These are phyloP conservation scores for Chenopodium berlandieri DNA, from an alignment of 148 eudicot genomes.

Conservation along the genomic window DNA sequence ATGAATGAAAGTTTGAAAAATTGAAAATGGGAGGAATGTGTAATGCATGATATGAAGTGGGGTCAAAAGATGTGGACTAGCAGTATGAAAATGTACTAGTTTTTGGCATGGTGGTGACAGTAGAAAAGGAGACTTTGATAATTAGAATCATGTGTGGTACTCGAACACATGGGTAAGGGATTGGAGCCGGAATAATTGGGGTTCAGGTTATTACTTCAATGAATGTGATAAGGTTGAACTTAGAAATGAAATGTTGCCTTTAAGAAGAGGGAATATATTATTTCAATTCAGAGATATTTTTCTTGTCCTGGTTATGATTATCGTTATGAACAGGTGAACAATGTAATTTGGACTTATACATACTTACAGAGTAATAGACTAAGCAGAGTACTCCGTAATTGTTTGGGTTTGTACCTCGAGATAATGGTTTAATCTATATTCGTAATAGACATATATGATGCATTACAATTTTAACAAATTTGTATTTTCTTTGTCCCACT, in stretches of 20 bases:
- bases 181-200: neutral
- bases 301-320: too few relatives aligned
- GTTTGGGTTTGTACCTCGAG: too few relatives aligned
- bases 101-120: neutral
- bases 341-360: too few relatives aligned
- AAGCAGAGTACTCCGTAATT: too few relatives aligned
- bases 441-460: too few relatives aligned
- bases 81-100: neutral
- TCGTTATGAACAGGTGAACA: too few relatives aligned
- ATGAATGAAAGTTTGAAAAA: neutral
- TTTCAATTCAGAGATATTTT: too few relatives aligned
- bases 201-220: neutral
- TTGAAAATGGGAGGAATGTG: neutral
- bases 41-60: neutral
- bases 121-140: neutral
- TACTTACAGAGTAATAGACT: too few relatives aligned
- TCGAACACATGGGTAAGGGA: neutral
- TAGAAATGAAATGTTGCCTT: neutral
- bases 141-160: neutral
- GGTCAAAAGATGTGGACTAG: neutral
- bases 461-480: too few relatives aligned
- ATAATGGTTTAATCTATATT: too few relatives aligned
- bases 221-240: conserved; percentile 5
- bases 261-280: neutral
- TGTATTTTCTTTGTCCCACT: too few relatives aligned